Base-by-base conservation (phyloP, 2,329 filamentous ascomycete genomes). In the Cyphellophora attinorum region DNA sequence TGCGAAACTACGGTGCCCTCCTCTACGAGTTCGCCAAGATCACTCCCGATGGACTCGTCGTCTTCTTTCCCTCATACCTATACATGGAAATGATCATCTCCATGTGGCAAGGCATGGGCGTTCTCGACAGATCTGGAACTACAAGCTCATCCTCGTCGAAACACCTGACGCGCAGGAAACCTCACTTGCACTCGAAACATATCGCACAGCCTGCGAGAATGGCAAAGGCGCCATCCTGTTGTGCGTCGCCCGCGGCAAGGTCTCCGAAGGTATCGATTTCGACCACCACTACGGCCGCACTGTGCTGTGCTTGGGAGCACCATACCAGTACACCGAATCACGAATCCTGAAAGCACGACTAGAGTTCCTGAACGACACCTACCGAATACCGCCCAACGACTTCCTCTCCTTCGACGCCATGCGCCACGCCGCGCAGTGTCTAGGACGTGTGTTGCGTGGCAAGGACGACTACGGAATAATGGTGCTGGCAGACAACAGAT, bases 391-490 rank as follows among this genome's bases (percentile, higher is more conserved):
- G 39, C 91, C 96, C 57, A 93, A 94, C 48, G 93, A 98, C 55
- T 98, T 98, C 54, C 64, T 98, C 6, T 96, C 91, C 13, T 98
- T 98, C 67, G 91, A 98, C 55, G 91, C 91, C 14, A 98, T 98
- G 89, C 79, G 91, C n/a, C 91, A 98, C 56, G 91, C 91, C 11
- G 89, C 91, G 1, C 91, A 98, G 56, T 98, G 91, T 53, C 68
- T 98, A 2, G 93, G 91, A 11, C 88, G 91, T 55, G 91, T 98
- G 28, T 67, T 98, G 42, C 74, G 91, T 50, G 91, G 91, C 15
- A 98, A 98, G 58, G 93, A 98, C 54, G 91, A 98, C 59, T 98
- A 98, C 58, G 91, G 91, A n/a, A 85, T 98, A 66, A 98, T 98
- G 91, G 89, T 98, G 4, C 70, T 98, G 17, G 91, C 93, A 2